Evolutionary conservation across 1,284 basidiomycete species (phyloP), one percentile per base, ranked within the genome.

Genomic region (Spongispora temasekensis): DNA sequence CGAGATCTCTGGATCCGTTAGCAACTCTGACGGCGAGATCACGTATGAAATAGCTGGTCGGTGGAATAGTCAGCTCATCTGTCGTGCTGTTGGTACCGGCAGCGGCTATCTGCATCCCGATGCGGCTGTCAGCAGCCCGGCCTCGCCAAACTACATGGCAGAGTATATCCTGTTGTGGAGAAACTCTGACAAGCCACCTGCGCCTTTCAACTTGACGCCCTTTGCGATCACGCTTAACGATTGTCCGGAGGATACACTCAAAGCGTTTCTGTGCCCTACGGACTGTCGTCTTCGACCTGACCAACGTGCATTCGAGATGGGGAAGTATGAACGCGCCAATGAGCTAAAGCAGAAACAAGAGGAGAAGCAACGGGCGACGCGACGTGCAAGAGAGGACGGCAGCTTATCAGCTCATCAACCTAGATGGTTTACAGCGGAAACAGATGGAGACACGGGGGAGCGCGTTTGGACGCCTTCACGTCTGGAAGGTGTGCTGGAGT

Each of bases 1-100:
- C 68, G 96, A 98, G 77, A 95, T 98, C 70, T 90, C 90, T 19
- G 97, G 97, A 5, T 84, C 86, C 46, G 95, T 98, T 31, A 77
- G 83, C 62, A 89, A 94, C 69, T 75, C 83, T 2, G 69, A 79
- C 0, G 95, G 93, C 13, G 79, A 83, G 31, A 78, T 88, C 44
- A 84, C 80, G 0, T 95, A 96, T 79, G 95, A 98, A 64, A 95
- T 98, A 65, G 95, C 96, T 0, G 97, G 97, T 10, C 85, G 95
- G 12, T 99, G 97, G 97, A 95, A 94, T 74, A 92, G 89, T 56
- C 97, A 98, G 74, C 87, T 99, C 42, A 90, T 98, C 58, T 95
- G 94, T 15, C 87, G 95, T 27, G 84, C 85, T 37, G 85, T 86
- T 2, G 91, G 89, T 7, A 82, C 84, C 3, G 84, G 83, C 13